A percentile compares a stretch with the other conserved stretches of the same genome.
Conservation (phyloP, 352 stramenopile genomes). For the Blastocystis hominis region DNA sequence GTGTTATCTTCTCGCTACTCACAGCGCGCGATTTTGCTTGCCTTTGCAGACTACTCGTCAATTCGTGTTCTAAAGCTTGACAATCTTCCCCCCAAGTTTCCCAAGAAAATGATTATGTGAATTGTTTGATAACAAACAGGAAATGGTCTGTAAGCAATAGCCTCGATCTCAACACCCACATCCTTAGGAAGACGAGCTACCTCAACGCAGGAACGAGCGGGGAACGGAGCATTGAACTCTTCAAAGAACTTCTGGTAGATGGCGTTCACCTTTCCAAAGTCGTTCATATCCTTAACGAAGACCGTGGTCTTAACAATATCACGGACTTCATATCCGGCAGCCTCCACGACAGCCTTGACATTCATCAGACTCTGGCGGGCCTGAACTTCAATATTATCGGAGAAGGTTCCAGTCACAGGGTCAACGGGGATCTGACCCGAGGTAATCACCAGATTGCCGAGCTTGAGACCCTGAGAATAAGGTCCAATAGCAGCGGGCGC, state of each 20-base stretch:
- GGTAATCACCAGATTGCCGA: slow-evolving; percentile 49
- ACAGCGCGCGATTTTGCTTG: background rate
- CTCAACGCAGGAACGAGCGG: slow-evolving; percentile 57
- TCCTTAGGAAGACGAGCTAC: slow-evolving; percentile 59
- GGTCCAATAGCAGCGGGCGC: slow-evolving; percentile 57
- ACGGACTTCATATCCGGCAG: slow-evolving; percentile 30
- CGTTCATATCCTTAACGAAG: slow-evolving; percentile 57
- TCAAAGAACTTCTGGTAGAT: slow-evolving; percentile 55
- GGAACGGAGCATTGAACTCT: slow-evolving; percentile 44
- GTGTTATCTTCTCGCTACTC: background rate
- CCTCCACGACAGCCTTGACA: slow-evolving; percentile 58
- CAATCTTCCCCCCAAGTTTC: background rate
- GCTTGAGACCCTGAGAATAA: slow-evolving; percentile 49
- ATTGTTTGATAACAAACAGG: slow-evolving; percentile 51
- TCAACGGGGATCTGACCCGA: slow-evolving; percentile 54
- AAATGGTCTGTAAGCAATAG: slow-evolving; percentile 55
- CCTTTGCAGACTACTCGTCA: background rate
- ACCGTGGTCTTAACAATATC: slow-evolving; percentile 58
- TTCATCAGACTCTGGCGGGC: slow-evolving; percentile 57
- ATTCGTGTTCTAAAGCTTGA: slow-evolving; percentile 40
- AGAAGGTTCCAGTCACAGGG: slow-evolving; percentile 50
- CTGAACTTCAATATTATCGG: slow-evolving; percentile 55
- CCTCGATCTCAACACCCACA: slow-evolving; percentile 47
- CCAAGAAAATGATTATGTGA: background rate
- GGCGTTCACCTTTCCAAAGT: slow-evolving; percentile 53